Evolutionary conservation across 768 basidiomycete species (phyloP).

Genomic region (Mycena crocata): DNA sequence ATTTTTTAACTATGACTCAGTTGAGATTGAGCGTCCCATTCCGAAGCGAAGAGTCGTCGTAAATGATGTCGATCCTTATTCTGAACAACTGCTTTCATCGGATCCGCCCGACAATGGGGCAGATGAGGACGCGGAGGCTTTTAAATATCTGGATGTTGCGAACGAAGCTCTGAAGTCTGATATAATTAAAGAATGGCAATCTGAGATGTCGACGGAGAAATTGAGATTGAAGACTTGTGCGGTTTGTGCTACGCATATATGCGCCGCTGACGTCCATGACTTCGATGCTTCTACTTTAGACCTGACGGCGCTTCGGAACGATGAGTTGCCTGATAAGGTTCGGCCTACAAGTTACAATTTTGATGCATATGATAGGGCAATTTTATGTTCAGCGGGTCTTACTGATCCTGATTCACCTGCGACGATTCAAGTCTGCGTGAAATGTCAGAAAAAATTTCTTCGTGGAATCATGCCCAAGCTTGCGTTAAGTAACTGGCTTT

Average conservation of each 20-base stretch:
- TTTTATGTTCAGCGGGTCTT: not conserved
- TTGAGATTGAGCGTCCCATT: too few relatives aligned
- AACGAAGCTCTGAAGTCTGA: not conserved
- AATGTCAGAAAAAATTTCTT: not conserved
- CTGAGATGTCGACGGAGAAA: not conserved
- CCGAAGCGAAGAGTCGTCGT: too few relatives aligned
- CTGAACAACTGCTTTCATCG: not conserved
- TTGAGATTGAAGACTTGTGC: not conserved
- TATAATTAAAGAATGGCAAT: constrained; percentile 2
- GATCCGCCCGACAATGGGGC: not conserved
- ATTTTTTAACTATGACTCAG: not conserved
- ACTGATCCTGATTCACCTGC: not conserved
- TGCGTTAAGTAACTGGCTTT: not conserved
- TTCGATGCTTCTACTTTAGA: not conserved
- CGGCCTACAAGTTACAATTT: not conserved
- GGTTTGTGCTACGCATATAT: not conserved
- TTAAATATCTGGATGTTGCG: not conserved
- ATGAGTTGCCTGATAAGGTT: not conserved
- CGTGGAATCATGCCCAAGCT: not conserved
- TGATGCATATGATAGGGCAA: not conserved
- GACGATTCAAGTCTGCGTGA: not conserved
- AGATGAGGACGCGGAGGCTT: not conserved
- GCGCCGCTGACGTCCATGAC: not conserved
- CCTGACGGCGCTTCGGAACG: not conserved
- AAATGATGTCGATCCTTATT: not conserved